Base-by-base conservation (phyloP, 2,329 filamentous ascomycete species). In the Arthroderma uncinatum region DNA sequence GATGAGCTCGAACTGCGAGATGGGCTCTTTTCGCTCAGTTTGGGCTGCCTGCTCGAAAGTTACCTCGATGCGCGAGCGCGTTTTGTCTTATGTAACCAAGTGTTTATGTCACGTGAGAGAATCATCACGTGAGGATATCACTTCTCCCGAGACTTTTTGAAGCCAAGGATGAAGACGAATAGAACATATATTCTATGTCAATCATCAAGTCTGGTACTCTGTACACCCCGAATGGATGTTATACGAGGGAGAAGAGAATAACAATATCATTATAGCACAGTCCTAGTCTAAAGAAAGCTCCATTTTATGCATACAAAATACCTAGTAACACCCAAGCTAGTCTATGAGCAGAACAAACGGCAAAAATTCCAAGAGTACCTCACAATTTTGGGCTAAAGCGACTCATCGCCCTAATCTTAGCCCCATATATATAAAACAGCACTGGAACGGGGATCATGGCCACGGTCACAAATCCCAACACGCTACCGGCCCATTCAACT, bases 381-480 rank as follows among this genome's bases (percentile, higher is more conserved):
- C 50, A 79, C 25, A 55, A 54, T 16, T 60, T 53, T 8, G 65
- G 68, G 14, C 66, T 66, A 55, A 71, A 73, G 42, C 66, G 69
- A 59, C 69, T 72, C 62, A 62, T 69, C n/a, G 62, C 64, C 9
- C 70, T 65, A 7, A 72, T 62, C 61, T 57, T 62, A 50, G 57
- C 57, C 23, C 67, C 68, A 57, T 65, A 68, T 56, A 65, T 63
- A 59, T 63, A 66, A 61, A 80, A 70, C 60, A 79, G 57, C 14
- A 78, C 67, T 1, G 78, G 77, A 50, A 76, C 73, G 3, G 77
- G 77, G 7, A 78, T 61, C 66, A 74, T 70, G 3, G 67, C 70
- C 16, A 69, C 33, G 9, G 69, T 67, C 30, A 74, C 61, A 56
- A 74, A 74, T 7, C 64, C 72, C 36, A 74, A 60, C 28, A 74